Conservation (phyloP, 306 rosid species). For the Acacia crassicarpa region DNA sequence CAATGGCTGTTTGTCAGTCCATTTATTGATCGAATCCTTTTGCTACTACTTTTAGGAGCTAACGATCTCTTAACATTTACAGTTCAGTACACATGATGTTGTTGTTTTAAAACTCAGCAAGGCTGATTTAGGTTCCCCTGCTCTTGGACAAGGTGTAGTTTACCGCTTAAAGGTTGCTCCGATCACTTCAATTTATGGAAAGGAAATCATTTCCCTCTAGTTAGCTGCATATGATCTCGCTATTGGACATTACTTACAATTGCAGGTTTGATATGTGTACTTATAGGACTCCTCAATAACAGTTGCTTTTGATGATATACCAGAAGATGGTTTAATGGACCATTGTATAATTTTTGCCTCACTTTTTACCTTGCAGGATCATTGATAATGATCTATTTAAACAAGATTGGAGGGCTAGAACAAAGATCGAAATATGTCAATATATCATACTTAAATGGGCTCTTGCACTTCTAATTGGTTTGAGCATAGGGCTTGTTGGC, state of each 20-base stretch:
- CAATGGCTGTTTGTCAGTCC: not conserved
- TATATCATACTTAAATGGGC: slow-evolving; percentile 71
- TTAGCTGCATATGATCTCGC: slow-evolving; percentile 20
- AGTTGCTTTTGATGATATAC: slow-evolving; percentile 93
- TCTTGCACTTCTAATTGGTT: slow-evolving; percentile 71
- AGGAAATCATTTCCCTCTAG: slow-evolving; percentile 9
- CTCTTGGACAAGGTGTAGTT: slow-evolving; percentile 98
- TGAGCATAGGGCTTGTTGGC: slow-evolving; percentile 69
- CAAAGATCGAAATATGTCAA: slow-evolving; percentile 50
- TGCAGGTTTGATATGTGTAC: slow-evolving; percentile 35
- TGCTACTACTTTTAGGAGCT: slow-evolving; percentile 14
- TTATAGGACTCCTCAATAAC: slow-evolving; percentile 90
- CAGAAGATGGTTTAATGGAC: slow-evolving; percentile 80
- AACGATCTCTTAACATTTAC: slow-evolving; percentile 30
- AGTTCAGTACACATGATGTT: slow-evolving; percentile 93
- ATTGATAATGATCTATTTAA: slow-evolving; percentile 73
- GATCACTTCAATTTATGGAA: slow-evolving; percentile 19
- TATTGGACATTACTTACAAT: slow-evolving; percentile 31
- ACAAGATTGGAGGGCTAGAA: slow-evolving; percentile 79
- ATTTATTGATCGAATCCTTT: slow-evolving; percentile 7
- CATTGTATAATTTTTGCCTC: not conserved
- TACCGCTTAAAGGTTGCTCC: slow-evolving; percentile 78
- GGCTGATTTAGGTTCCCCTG: slow-evolving; percentile 89
- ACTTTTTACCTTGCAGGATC: slow-evolving; percentile 45
- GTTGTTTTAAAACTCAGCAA: slow-evolving; percentile 90